Base-by-base conservation (phyloP, 805 yeast genomes). In the Starmera dryadoides region DNA sequence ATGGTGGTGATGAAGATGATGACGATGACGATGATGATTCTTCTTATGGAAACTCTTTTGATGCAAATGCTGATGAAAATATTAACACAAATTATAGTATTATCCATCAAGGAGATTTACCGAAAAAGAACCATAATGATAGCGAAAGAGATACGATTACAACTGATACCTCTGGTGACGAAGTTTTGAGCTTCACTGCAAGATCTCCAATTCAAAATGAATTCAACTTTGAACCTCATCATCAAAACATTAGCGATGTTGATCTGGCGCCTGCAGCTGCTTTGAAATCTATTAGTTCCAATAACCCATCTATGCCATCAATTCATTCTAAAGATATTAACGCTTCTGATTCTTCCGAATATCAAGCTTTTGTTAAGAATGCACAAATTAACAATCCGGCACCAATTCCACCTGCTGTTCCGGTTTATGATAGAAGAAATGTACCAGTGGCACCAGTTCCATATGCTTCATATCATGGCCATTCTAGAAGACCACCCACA, bases 381-480 rank as follows among this genome's bases (percentile, higher is more conserved):
- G 30, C 38, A 17, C 38, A 40, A 31, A 26, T 36, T 8, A 10
- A 34, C 12, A 17, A 37, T 10, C 23, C 42, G 29, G 21, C 42
- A 12, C 33, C 44, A n/a, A 14, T 34, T 3, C 14, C 37, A 20
- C 42, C 45, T 6, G 25, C 38, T 10, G 25, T 34, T 4, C 38
- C 38, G 19, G 39, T 56, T 3, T 66, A 68, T 44, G 73, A 68
- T 42, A 56, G 72, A 38, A 44, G 72, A 36, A 68, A 63, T 28
- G 57, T 55, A 22, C 48, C 51, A 3, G 65, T 63, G 19, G 59
- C 56, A 0, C 63, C 63, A 9, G 62, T 57, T 7, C 34, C 48
- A 14, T 49, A 57, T 31, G 34, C 49, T 10, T 42, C 42, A 17
- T 40, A 38, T n/a, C 38, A 44, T 17, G 42, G 46, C 2, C 36